These are phyloP conservation scores for Fusarium transvaalense DNA, from an alignment of 2,329 filamentous ascomycete genomes.

Conservation along the genomic window DNA sequence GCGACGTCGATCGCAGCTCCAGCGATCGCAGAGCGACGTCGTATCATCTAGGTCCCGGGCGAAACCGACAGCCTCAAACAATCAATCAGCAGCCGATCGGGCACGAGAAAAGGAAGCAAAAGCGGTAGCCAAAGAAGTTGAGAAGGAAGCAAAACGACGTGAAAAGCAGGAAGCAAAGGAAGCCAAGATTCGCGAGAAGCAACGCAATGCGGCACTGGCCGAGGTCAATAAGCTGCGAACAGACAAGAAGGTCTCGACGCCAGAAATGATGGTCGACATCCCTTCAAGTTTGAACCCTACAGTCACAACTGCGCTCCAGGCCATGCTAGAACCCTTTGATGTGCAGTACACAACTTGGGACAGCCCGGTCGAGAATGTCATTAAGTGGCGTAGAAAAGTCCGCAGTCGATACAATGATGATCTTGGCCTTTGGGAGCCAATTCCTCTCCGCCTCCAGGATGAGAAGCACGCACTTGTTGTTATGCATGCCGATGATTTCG, in stretches of 20 bases:
- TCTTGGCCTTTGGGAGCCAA: constrained; percentile 74
- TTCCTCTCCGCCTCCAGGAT: constrained; percentile 61
- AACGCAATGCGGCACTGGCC: constrained; percentile 73
- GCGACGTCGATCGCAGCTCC: constrained; percentile 42
- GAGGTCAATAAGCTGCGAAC: constrained; percentile 80
- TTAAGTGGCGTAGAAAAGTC: constrained; percentile 78
- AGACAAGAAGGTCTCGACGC: constrained; percentile 78
- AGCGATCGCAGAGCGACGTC: constrained; percentile 52
- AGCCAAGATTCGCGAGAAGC: constrained; percentile 72
- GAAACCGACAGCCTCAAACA: constrained; percentile 42
- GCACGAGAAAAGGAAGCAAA: constrained; percentile 59
- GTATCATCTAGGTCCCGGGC: constrained; percentile 39
- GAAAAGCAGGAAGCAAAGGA: constrained; percentile 72
- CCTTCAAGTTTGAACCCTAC: constrained; percentile 66
- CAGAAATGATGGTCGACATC: constrained; percentile 83
- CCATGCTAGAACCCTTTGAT: constrained; percentile 64
- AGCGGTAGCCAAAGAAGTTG: constrained; percentile 63
- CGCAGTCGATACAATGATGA: constrained; percentile 72
- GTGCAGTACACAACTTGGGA: constrained; percentile 62
- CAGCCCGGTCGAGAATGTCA: constrained; percentile 63
- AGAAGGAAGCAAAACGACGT: constrained; percentile 67
- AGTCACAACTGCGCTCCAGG: constrained; percentile 60
- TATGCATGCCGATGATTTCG: constrained; percentile 74
- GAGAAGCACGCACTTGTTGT: constrained; percentile 74
- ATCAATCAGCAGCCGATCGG: constrained; percentile 55